Evolutionary conservation across 768 basidiomycete species (phyloP), one percentile per base, ranked within the genome.

Genomic region (Zangia roseola): DNA sequence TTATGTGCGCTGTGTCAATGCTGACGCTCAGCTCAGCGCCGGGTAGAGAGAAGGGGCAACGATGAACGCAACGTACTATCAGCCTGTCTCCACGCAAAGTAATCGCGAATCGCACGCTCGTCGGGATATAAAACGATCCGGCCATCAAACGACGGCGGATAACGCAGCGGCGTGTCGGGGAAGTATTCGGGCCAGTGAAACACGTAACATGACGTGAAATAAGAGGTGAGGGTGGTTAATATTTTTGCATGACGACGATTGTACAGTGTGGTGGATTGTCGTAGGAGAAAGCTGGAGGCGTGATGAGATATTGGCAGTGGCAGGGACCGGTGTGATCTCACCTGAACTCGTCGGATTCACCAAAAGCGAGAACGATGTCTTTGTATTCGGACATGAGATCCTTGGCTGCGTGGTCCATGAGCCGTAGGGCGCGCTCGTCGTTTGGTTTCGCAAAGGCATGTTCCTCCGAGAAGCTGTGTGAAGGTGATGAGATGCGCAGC

Each of bases 291-390:
- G 63, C 95, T 98, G 39, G 49, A 35, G 21, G 24, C 5, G 56
- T 10, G 43, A 21, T 23, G 1, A 20, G n/a, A n/a, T n/a, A n/a
- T n/a, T n/a, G n/a, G n/a, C n/a, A n/a, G n/a, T n/a, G n/a, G n/a
- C n/a, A n/a, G n/a, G n/a, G 24, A 33, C 6, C 10, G 4, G 26
- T 3, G 23, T 5, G n/a, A 23, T 13, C 34, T 43, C 49, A 88
- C 94, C 94, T 97, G 69, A 83, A 98, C 69, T 99, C 97, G 65
- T 99, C 97, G 17, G 94, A 97, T 72, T 99, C 91, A 2, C 97
- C 97, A 63, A 94, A 98, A 0, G 79, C 97, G 17, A 97, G 76
- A 12, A 91, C 73, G 49, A 97, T 81, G 63, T 97, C 94, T 30
- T 81, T 78, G 61, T 87, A 86, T 60, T 87, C 84, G 25, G 82